Conservation (phyloP, 2,329 filamentous ascomycete species). For the Aureobasidium sp. region DNA sequence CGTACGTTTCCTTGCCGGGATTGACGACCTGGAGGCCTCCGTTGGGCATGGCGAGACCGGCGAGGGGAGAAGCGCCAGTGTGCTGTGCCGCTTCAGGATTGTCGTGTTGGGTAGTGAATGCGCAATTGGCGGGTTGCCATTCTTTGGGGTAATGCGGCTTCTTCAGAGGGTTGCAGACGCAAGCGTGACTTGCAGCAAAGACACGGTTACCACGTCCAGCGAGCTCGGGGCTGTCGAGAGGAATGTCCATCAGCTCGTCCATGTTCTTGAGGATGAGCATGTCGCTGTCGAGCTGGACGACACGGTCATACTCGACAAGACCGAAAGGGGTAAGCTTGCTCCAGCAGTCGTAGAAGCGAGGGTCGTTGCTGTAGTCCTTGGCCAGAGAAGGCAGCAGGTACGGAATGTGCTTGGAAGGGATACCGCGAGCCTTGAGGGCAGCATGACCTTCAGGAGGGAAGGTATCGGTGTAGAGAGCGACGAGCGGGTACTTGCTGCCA, state of each 20-base stretch:
- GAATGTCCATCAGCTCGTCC: slow-evolving; percentile 85
- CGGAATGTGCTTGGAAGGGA: slow-evolving; percentile 62
- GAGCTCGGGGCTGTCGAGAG: slow-evolving; percentile 54
- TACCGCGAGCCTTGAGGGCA: slow-evolving; percentile 62
- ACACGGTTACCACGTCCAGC: slow-evolving; percentile 54
- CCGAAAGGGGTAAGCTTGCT: slow-evolving; percentile 76
- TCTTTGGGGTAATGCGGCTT: slow-evolving; percentile 70
- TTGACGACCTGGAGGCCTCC: slow-evolving; percentile 56
- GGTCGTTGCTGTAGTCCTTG: slow-evolving; percentile 67
- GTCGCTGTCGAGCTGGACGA: slow-evolving; percentile 81
- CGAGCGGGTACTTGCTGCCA: slow-evolving; percentile 64
- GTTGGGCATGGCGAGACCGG: slow-evolving; percentile 53
- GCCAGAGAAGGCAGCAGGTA: slow-evolving; percentile 61
- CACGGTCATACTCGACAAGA: slow-evolving; percentile 66
- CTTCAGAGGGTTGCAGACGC: slow-evolving; percentile 74
- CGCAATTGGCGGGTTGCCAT: slow-evolving; percentile 59
- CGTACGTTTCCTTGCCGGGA: slow-evolving; percentile 47
- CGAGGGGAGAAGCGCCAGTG: slow-evolving; percentile 41
- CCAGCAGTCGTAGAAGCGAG: slow-evolving; percentile 86
- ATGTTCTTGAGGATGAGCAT: slow-evolving; percentile 80
- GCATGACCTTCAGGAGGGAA: slow-evolving; percentile 62
- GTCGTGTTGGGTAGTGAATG: slow-evolving; percentile 52
- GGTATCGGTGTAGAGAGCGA: slow-evolving; percentile 74
- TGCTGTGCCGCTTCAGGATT: slow-evolving; percentile 45
- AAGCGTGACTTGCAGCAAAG: slow-evolving; percentile 78